Evolutionary conservation across 2,329 filamentous ascomycete genomes (phyloP).

Genomic region (Xylaria multiplex): DNA sequence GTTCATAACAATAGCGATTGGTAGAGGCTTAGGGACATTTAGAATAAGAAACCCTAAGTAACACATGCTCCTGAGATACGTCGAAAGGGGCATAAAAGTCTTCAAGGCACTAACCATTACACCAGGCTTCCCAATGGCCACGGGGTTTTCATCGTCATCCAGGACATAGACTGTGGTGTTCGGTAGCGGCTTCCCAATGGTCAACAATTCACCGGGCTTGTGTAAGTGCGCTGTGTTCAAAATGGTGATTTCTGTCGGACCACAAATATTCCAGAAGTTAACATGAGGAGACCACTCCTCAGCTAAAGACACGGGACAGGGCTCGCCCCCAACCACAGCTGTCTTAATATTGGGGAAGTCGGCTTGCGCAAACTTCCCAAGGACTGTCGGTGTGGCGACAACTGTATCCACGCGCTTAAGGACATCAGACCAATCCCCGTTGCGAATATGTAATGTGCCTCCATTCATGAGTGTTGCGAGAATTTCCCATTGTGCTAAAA

Average conservation of each 20-base stretch:
- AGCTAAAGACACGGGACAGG: conserved; percentile 56
- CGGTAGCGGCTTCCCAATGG: conserved; percentile 65
- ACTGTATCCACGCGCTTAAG: conserved; percentile 61
- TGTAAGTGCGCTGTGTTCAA: conserved; percentile 67
- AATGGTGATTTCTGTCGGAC: conserved; percentile 69
- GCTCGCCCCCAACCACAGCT: conserved; percentile 66
- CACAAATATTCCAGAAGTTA: conserved; percentile 66
- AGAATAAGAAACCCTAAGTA: too few species aligned
- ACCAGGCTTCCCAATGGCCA: conserved; percentile 59
- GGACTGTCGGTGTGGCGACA: conserved; percentile 65
- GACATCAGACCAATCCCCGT: conserved; percentile 59
- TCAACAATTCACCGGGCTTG: conserved; percentile 56
- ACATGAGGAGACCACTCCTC: conserved; percentile 63
- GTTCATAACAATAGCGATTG: background rate
- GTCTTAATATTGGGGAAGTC: conserved; percentile 62
- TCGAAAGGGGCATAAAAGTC: background rate
- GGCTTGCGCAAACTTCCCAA: conserved; percentile 59
- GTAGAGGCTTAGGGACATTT: background rate
- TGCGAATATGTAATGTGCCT: conserved; percentile 64
- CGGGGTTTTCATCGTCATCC: conserved; percentile 57
- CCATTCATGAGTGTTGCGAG: conserved; percentile 66
- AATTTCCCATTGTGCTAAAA: conserved; percentile 68
- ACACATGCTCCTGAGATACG: background rate
- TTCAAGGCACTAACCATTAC: conserved; percentile 51
- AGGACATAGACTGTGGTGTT: conserved; percentile 68